Conservation (phyloP, 1,139 yeast genomes). For the Yamadazyma taylorii region DNA sequence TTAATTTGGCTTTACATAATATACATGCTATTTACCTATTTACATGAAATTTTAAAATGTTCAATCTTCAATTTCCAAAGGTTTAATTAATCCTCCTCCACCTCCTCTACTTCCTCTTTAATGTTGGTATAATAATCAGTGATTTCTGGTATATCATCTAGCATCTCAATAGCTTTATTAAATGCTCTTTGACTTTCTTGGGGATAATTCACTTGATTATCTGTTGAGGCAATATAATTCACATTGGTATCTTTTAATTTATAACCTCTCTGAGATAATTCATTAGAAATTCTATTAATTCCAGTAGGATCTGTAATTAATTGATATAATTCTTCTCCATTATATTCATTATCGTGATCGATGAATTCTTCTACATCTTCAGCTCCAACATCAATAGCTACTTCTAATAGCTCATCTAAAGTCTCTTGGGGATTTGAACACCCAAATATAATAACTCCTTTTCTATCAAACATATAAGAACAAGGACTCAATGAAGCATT, state of each 20-base stretch:
- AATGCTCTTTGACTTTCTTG: slow-evolving; percentile 52
- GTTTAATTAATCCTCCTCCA: neutral
- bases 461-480: slow-evolving; percentile 68
- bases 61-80: slow-evolving; percentile 7
- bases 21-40: neutral
- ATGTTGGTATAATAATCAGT: slow-evolving; percentile 70
- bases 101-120: slow-evolving; percentile 12
- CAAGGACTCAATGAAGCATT: slow-evolving; percentile 79
- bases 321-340: slow-evolving; percentile 37
- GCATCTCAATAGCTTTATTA: slow-evolving; percentile 55
- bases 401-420: slow-evolving; percentile 69
- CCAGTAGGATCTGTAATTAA: slow-evolving; percentile 61
- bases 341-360: slow-evolving; percentile 42
- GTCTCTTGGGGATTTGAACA: slow-evolving; percentile 38
- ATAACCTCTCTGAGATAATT: slow-evolving; percentile 53
- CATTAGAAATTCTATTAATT: slow-evolving; percentile 60
- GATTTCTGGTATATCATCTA: slow-evolving; percentile 81
- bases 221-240: slow-evolving; percentile 64
- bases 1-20: neutral
- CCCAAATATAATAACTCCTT: slow-evolving; percentile 65
- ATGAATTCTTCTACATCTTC: slow-evolving; percentile 68
- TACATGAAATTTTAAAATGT: neutral
- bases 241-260: slow-evolving; percentile 70
- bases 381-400: slow-evolving; percentile 76
- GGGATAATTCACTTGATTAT: slow-evolving; percentile 54